Conservation (phyloP, 768 basidiomycete genomes). For the Suillus lakei region DNA sequence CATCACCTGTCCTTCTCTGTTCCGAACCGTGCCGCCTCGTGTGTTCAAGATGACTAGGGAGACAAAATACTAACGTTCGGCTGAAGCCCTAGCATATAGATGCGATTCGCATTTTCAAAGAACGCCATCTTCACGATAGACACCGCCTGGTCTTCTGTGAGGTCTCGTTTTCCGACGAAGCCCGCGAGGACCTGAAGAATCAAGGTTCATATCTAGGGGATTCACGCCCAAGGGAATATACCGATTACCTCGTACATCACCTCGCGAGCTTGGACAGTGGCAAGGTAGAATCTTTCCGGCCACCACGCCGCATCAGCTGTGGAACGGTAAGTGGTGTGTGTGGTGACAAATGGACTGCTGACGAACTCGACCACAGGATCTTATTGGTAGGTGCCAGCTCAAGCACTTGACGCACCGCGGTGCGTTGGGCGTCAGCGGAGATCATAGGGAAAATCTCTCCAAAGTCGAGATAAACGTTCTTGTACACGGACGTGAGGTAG, state of each 20-base stretch:
- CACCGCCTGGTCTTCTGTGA: conserved; percentile 60
- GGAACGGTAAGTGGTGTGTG: conserved; percentile 22
- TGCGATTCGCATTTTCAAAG: conserved; percentile 67
- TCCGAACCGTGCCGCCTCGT: neutral
- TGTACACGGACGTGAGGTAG: conserved; percentile 72
- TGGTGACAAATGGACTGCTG: neutral
- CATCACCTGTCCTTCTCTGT: neutral
- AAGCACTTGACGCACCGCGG: conserved; percentile 62
- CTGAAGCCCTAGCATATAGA: conserved; percentile 62
- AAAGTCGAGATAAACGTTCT: conserved; percentile 80
- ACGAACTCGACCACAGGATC: conserved; percentile 80
- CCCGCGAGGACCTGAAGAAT: conserved; percentile 59
- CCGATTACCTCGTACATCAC: conserved; percentile 59
- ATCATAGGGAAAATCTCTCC: conserved; percentile 79
- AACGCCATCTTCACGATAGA: conserved; percentile 57
- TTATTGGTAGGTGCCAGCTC: conserved; percentile 80
- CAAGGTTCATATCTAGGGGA: neutral
- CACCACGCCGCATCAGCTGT: conserved; percentile 70
- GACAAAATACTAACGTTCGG: conserved; percentile 26
- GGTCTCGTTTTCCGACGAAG: conserved; percentile 49
- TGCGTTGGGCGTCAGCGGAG: conserved; percentile 64
- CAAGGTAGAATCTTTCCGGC: conserved; percentile 80
- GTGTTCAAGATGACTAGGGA: neutral
- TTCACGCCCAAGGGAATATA: neutral
- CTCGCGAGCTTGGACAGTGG: conserved; percentile 63